Conservation (phyloP, 2,329 filamentous ascomycete species). For the Fusarium pseudoanthophilum region DNA sequence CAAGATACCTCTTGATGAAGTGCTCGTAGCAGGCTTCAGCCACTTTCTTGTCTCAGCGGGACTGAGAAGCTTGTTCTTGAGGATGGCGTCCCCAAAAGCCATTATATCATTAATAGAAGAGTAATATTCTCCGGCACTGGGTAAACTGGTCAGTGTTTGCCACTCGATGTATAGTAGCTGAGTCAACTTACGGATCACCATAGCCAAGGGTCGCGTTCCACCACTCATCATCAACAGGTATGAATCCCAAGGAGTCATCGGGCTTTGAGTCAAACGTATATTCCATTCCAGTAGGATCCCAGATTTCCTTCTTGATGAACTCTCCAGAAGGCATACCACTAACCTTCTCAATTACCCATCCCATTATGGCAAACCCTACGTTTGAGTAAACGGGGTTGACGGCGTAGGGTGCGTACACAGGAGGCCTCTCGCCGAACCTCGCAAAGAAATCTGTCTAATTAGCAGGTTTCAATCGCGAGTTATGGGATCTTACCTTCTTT, state of each 20-base stretch:
- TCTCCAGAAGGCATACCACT: constrained; percentile 10
- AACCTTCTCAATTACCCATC: constrained; percentile 12
- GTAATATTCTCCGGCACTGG: constrained; percentile 5
- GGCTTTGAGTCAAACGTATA: background rate
- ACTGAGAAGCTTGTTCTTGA: background rate
- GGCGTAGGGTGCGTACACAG: constrained; percentile 1
- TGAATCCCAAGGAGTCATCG: constrained; percentile 9
- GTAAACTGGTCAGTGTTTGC: background rate
- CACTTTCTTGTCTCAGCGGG: constrained; percentile 6
- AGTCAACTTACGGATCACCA: background rate
- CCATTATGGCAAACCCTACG: background rate
- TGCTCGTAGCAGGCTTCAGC: constrained; percentile 7
- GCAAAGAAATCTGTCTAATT: background rate
- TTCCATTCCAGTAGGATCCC: constrained; percentile 6
- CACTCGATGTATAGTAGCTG: too few species aligned
- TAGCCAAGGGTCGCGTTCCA: constrained; percentile 24
- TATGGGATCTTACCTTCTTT: background rate
- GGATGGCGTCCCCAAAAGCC: constrained; percentile 5
- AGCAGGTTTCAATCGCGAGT: background rate
- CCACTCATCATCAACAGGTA: constrained; percentile 3
- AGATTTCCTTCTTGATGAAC: constrained; percentile 14
- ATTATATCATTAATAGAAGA: constrained; percentile 11
- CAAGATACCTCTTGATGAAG: constrained; percentile 2
- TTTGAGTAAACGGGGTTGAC: constrained; percentile 16
- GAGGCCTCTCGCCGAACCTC: constrained; percentile 13